Evolutionary conservation across 257 asterid species (phyloP), one percentile per base, ranked within the genome.

Genomic region (Solanum chilense): DNA sequence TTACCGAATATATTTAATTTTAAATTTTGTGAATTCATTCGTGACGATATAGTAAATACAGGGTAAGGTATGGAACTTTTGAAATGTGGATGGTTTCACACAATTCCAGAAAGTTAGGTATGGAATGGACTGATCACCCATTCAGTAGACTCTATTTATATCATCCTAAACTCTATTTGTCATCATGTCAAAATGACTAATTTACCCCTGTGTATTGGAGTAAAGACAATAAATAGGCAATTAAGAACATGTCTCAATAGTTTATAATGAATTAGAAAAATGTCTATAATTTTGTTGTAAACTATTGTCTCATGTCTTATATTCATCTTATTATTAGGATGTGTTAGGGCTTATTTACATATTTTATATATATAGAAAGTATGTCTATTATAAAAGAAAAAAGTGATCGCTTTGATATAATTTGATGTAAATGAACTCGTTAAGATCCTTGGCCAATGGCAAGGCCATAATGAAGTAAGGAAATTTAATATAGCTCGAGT

Each of bases 51-150:
- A 23, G 5, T 23, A 23, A 62, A 23, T 62, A 62, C 10, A 10
- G 62, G 10, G 10, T 10, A 11, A n/a, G 16, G 31, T n/a, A 62
- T n/a, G 27, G 13, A 58, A 5, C 16, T 62, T 62, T 62, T n/a
- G 16, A 31, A n/a, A 0, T 12, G 75, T 66, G 71, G 21, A 33
- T 84, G 86, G 74, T 71, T 87, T 64, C 83, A 44, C 62, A 66
- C 69, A 73, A 86, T 66, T 84, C 31, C 85, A 88, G 76, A 87
- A 83, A 70, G 88, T 86, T 84, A 39, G 85, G 91, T 85, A 85
- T 77, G 73, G 70, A 75, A 71, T 71, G 45, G 47, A 71, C 80
- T 18, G 15, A 71, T 69, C 78, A 20, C 78, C 78, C 78, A 29
- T 29, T 31, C 77, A 58, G 27, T 21, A 58, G 70, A 62, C 31